phyloP scores from a whole-genome alignment of 2,329 filamentous ascomycete genomes.

The Scorias spongiosa region DNA sequence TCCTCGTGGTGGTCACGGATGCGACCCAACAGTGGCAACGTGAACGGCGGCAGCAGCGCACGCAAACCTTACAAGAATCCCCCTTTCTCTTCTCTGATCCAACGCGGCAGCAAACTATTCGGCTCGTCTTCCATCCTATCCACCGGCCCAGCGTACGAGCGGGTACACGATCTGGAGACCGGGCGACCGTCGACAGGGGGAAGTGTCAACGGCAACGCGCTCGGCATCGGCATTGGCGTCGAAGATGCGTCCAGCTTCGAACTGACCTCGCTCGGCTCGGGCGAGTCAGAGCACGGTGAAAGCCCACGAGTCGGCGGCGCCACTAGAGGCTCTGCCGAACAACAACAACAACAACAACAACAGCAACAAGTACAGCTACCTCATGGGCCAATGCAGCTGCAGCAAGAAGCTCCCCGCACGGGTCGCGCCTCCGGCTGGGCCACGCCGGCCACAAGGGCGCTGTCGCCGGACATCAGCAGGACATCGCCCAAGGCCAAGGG shows the following conservation, averaged over 20 bases:
- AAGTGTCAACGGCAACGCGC: conserved; percentile 56
- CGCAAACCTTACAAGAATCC: conserved; percentile 26
- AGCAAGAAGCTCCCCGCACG: conserved; percentile 6
- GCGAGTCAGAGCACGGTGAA: neutral
- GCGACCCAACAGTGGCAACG: conserved; percentile 27
- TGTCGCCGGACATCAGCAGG: conserved; percentile 17
- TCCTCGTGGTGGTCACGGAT: conserved; percentile 13
- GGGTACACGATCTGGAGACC: conserved; percentile 56
- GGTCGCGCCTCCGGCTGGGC: conserved; percentile 52
- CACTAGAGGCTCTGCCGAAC: neutral
- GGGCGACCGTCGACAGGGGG: conserved; percentile 31
- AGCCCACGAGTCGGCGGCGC: neutral
- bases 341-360: neutral
- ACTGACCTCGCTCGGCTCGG: conserved; percentile 8
- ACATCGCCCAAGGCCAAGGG: conserved; percentile 13
- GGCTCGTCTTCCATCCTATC: conserved; percentile 31
- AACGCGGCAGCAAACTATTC: conserved; percentile 43
- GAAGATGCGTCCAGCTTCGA: conserved; percentile 28
- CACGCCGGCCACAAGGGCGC: conserved; percentile 35
- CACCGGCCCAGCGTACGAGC: conserved; percentile 49
- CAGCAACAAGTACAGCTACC: no score
- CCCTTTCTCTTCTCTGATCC: conserved; percentile 4
- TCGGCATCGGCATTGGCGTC: conserved; percentile 49
- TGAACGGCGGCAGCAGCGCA: conserved; percentile 33
- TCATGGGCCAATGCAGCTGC: no score